Evolutionary conservation across 768 basidiomycete species (phyloP).

Genomic region (Suillus plorans): DNA sequence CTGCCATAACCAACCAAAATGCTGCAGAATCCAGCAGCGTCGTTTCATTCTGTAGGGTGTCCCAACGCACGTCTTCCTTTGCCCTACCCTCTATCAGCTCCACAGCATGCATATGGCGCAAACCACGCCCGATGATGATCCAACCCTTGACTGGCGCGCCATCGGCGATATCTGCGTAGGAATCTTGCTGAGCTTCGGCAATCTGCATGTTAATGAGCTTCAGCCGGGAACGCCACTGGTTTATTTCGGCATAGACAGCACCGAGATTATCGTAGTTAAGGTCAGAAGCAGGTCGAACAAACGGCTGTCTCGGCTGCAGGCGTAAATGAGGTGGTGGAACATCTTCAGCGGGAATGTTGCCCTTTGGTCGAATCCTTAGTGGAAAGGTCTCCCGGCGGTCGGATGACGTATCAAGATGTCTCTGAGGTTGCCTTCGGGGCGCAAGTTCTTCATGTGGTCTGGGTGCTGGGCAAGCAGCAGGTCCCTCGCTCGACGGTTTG

Average conservation of each 20-base stretch:
- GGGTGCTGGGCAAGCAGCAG: slow-evolving; percentile 26
- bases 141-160: slow-evolving; percentile 73
- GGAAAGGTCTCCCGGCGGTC: slow-evolving; percentile 66
- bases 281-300: slow-evolving; percentile 74
- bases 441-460: slow-evolving; percentile 1
- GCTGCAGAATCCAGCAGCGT: slow-evolving; percentile 43
- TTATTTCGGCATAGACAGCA: slow-evolving; percentile 66
- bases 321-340: slow-evolving; percentile 64
- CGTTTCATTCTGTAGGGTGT: slow-evolving; percentile 64
- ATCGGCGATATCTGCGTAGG: slow-evolving; percentile 71
- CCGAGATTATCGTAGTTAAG: slow-evolving; percentile 66
- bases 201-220: slow-evolving; percentile 77
- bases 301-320: slow-evolving; percentile 65
- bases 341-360: slow-evolving; percentile 36
- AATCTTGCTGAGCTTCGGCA: slow-evolving; percentile 59
- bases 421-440: slow-evolving; percentile 11
- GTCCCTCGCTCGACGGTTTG: not conserved
- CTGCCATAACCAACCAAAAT: slow-evolving; percentile 57
- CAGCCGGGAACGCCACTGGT: slow-evolving; percentile 64
- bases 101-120: slow-evolving; percentile 60
- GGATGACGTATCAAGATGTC: slow-evolving; percentile 13
- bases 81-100: slow-evolving; percentile 76
- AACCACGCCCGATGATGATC: slow-evolving; percentile 71
- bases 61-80: slow-evolving; percentile 83
- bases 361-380: slow-evolving; percentile 38